phyloP scores from a whole-genome alignment of 225 moss, liverwort and hornwort genomes.

The Ulota crispa region DNA sequence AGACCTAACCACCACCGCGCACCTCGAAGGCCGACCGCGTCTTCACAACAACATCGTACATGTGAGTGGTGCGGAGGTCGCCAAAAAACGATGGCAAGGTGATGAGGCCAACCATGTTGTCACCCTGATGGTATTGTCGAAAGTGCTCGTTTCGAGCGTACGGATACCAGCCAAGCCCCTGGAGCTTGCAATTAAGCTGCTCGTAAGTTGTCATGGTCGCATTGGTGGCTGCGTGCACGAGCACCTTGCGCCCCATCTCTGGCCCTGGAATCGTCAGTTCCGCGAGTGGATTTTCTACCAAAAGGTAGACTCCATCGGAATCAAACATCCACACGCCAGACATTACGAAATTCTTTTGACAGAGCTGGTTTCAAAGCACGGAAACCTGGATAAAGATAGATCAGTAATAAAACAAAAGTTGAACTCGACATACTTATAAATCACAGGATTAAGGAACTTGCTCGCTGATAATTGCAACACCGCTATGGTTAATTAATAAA shows the following conservation, averaged over 20 bases:
- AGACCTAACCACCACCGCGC: background rate
- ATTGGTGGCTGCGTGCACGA: constrained; percentile 35
- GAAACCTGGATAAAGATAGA: background rate
- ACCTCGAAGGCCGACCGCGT: constrained; percentile 46
- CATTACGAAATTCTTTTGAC: constrained; percentile 18
- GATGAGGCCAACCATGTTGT: constrained; percentile 22
- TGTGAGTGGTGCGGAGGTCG: constrained; percentile 40
- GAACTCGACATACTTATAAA: background rate
- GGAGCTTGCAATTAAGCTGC: constrained; percentile 33
- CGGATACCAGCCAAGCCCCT: constrained; percentile 35
- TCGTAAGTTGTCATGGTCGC: constrained; percentile 19
- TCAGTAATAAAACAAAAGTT: background rate
- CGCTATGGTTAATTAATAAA: no score
- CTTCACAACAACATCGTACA: constrained; percentile 59
- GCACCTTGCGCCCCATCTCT: constrained; percentile 30
- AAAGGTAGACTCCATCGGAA: constrained; percentile 28
- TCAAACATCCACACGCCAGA: constrained; percentile 51
- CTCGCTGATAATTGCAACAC: background rate
- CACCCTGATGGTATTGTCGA: constrained; percentile 38
- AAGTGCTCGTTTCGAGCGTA: background rate
- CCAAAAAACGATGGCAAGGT: constrained; percentile 35
- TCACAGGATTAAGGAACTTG: background rate
- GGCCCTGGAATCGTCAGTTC: constrained; percentile 13
- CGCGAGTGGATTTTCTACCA: constrained; percentile 14
- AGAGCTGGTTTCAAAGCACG: background rate